Evolutionary conservation across 2,329 filamentous ascomycete genomes (phyloP).

Genomic region (Dendryphion nanum): DNA sequence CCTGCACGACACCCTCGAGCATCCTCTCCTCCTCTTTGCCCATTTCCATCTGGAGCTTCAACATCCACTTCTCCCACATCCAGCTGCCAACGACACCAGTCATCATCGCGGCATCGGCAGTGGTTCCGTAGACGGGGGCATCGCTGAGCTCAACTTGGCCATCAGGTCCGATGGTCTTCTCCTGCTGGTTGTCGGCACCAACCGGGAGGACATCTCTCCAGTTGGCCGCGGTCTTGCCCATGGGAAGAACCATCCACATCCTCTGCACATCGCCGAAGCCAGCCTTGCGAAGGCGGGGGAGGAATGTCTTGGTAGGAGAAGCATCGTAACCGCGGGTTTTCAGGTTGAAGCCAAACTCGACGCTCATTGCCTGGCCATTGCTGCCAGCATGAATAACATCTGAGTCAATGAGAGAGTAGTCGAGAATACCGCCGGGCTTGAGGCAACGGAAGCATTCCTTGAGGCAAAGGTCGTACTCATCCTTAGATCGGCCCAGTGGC

Average conservation of each 20-base stretch:
- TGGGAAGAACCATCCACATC: constrained; percentile 84
- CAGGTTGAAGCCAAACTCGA: constrained; percentile 89
- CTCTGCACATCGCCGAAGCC: constrained; percentile 81
- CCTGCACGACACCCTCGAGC: constrained; percentile 55
- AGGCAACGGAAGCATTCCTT: constrained; percentile 85
- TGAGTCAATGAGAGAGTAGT: constrained; percentile 86
- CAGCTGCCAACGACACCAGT: constrained; percentile 82
- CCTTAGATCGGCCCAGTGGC: constrained; percentile 50
- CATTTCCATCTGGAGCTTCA: constrained; percentile 84
- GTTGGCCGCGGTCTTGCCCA: constrained; percentile 56
- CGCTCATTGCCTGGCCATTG: constrained; percentile 74
- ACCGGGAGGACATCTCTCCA: constrained; percentile 39
- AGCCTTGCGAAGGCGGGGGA: constrained; percentile 68
- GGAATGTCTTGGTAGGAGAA: constrained; percentile 75
- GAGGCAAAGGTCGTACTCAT: constrained; percentile 87
- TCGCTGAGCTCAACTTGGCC: constrained; percentile 30
- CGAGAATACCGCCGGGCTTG: constrained; percentile 89
- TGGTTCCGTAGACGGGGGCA: constrained; percentile 42
- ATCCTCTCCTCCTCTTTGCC: constrained; percentile 60
- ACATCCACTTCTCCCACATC: constrained; percentile 95
- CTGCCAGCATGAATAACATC: constrained; percentile 85
- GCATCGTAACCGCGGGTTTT: constrained; percentile 89
- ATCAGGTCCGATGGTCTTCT: constrained; percentile 37
- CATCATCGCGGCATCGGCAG: constrained; percentile 69
- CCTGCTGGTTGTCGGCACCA: constrained; percentile 28